These are phyloP conservation scores for Fraxinus pennsylvanica DNA, from an alignment of 257 asterid genomes.

Conservation along the genomic window DNA sequence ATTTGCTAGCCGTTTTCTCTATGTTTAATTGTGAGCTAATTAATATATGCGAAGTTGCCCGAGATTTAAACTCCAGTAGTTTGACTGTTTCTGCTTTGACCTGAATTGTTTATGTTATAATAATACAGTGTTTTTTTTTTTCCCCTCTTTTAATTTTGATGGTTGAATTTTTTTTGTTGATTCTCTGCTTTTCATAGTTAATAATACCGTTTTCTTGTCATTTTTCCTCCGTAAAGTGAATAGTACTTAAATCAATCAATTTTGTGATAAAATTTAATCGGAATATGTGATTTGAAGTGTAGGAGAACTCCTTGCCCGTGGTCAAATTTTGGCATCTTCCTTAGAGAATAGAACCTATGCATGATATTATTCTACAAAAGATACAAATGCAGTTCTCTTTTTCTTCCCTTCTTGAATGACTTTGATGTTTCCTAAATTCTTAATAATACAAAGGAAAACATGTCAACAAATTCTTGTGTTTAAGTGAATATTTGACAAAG, in stretches of 20 bases:
- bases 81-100: background rate
- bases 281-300: background rate
- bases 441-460: background rate
- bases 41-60: background rate
- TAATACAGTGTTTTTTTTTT: background rate
- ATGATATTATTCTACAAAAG: background rate
- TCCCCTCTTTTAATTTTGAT: background rate
- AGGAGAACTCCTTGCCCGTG: background rate
- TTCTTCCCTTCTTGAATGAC: background rate
- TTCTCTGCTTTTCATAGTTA: background rate
- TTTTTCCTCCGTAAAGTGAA: slow-evolving; percentile 22
- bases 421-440: background rate
- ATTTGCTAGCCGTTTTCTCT: background rate
- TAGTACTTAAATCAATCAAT: slow-evolving; percentile 1
- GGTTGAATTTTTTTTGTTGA: background rate
- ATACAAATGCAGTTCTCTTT: background rate
- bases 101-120: background rate
- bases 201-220: background rate
- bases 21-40: background rate
- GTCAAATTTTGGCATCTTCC: background rate
- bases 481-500: background rate
- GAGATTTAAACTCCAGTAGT: background rate
- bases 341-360: background rate
- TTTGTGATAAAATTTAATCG: background rate
- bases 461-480: background rate